phyloP scores from a whole-genome alignment of 371 early-diverging fungal genomes.

The Mortierella sp. region DNA sequence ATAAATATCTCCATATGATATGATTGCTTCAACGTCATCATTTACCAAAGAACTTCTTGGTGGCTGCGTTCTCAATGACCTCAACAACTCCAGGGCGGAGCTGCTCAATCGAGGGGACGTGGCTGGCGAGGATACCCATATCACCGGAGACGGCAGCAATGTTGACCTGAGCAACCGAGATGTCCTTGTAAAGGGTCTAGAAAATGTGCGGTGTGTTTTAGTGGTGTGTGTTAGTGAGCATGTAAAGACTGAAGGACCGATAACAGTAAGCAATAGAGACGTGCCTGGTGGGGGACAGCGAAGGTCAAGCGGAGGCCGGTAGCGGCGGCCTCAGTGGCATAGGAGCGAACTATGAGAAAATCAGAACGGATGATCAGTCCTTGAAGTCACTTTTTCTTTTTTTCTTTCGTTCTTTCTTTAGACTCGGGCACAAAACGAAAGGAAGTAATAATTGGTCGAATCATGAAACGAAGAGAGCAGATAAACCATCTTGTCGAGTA shows the following conservation, averaged over 20 bases:
- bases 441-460: background rate
- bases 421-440: background rate
- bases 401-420: background rate
- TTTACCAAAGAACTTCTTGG: slow-evolving; percentile 95
- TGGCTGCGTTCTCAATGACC: slow-evolving; percentile 80
- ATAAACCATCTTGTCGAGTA: background rate
- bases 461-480: background rate
- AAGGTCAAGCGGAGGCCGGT: slow-evolving; percentile 89
- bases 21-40: background rate
- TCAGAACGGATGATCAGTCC: background rate
- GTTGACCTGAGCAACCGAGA: slow-evolving; percentile 94
- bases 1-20: background rate
- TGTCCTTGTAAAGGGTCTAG: slow-evolving; percentile 80
- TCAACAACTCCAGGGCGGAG: slow-evolving; percentile 95
- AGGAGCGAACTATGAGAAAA: slow-evolving; percentile 68
- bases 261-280: background rate
- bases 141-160: slow-evolving; percentile 94
- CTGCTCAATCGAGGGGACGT: slow-evolving; percentile 97
- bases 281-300: slow-evolving; percentile 92
- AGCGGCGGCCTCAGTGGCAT: slow-evolving; percentile 78
- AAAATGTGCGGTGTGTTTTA: background rate
- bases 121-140: slow-evolving; percentile 98
- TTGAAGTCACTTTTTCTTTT: background rate
- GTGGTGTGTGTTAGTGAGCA: background rate
- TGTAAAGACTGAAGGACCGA: background rate